Percentiles rank a stretch among this genome's conserved stretches.
These are phyloP conservation scores for Botrytis squamosa DNA, from an alignment of 2,329 filamentous ascomycete species.

Conservation along the genomic window DNA sequence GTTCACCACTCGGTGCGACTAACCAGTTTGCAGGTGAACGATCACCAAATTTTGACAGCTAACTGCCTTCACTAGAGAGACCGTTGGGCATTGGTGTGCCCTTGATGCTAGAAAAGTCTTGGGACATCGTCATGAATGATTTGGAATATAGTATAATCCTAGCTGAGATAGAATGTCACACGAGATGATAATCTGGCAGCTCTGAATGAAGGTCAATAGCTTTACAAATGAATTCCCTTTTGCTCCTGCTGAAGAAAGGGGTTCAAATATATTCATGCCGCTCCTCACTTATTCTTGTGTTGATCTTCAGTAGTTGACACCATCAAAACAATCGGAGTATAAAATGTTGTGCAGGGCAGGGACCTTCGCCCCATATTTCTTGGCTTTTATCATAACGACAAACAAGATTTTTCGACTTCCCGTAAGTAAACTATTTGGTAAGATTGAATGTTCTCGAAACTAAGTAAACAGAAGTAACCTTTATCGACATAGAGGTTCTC, in stretches of 20 bases:
- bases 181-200: not conserved
- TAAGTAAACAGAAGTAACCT: not conserved
- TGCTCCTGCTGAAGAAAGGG: not conserved
- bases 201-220: not conserved
- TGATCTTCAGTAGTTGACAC: not conserved
- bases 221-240: not conserved
- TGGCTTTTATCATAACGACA: not conserved
- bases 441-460: not conserved
- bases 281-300: not conserved
- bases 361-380: not conserved
- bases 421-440: not conserved
- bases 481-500: not conserved
- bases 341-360: slow-evolving; percentile 3
- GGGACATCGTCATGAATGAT: not conserved
- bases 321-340: not conserved
- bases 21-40: not conserved
- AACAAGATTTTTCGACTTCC: not conserved
- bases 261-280: not conserved
- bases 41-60: not conserved
- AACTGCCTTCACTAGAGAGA: not conserved
- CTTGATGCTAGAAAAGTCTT: not conserved
- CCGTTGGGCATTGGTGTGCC: not conserved
- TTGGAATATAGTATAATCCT: not conserved
- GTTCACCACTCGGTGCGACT: not conserved
- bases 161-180: not conserved